Evolutionary conservation across 1,284 basidiomycete genomes (phyloP), one percentile per base, ranked within the genome.

Genomic region (Cryptococcus wingfieldii): DNA sequence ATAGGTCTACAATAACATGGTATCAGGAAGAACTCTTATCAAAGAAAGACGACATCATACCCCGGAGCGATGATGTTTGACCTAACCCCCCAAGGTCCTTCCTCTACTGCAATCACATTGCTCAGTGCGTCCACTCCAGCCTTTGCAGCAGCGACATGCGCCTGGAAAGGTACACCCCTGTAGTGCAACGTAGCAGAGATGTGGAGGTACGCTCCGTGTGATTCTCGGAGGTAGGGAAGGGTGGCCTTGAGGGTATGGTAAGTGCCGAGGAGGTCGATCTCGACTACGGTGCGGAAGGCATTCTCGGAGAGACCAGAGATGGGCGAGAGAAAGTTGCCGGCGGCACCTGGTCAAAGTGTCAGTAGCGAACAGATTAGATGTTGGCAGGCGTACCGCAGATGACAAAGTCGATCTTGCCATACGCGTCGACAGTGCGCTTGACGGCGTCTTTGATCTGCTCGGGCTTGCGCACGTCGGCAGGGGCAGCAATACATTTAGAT

Each of bases 241-340:
- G 92, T 95, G 0, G 91, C 91, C 74, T 96, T 95, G 76, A 97
- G 83, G 8, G 94, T 97, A 78, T 97, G 88, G 80, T 86, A 98
- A 2, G 90, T 93, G 27, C 94, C 94, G 41, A 96, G 79, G 34
- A 91, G 86, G 76, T 98, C 94, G 64, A 98, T 98, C 71, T 95
- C 90, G 57, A 97, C 81, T 27, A 98, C 93, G 0, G 93, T 93
- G 73, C 82, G 85, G 82, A 98, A 98, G 0, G 85, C 92, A 66
- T 91, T 92, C 71, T 89, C 85, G 1, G 88, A 90, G 56, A 93
- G 80, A 3, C 82, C 84, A 47, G 84, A 84, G 61, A 94, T 91
- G 28, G 89, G 86, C 1, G 87, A 86, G 23, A 94, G 80, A 78
- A 93, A 93, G 78, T 93, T 94, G 7, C 90, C 90, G 58, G 90